A percentile compares a stretch with the other conserved stretches of the same genome.
phyloP scores from a whole-genome alignment of 495 filamentous ascomycete genomes.

The Diplogelasinospora grovesii region DNA sequence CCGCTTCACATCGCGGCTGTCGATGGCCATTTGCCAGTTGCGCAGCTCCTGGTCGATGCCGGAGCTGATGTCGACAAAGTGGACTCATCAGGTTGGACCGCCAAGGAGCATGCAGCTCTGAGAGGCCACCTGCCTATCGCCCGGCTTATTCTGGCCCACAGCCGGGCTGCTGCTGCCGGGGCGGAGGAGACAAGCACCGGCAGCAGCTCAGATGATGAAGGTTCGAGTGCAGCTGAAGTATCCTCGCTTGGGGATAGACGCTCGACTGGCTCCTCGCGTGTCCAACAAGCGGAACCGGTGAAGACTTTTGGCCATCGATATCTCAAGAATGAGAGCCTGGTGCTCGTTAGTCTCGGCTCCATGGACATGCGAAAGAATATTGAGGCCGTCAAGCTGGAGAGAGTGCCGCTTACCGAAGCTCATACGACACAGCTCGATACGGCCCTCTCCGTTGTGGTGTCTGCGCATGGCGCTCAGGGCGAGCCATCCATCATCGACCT shows the following conservation, averaged over 20 bases:
- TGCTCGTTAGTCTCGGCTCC: conserved; percentile 85
- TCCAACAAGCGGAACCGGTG: conserved; percentile 66
- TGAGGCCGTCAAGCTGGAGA: conserved; percentile 80
- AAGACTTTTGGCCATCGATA: conserved; percentile 97
- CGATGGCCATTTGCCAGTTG: conserved; percentile 69
- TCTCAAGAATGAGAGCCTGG: conserved; percentile 78
- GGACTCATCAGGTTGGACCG: conserved; percentile 90
- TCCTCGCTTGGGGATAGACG: conserved; percentile 44
- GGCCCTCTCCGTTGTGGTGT: conserved; percentile 83
- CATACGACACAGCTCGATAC: conserved; percentile 92
- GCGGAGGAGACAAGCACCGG: conserved; percentile 17
- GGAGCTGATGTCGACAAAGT: conserved; percentile 64
- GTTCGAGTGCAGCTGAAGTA: conserved; percentile 37
- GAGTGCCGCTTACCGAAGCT: conserved; percentile 76
- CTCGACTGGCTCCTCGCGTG: conserved; percentile 34
- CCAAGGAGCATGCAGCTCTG: conserved; percentile 86
- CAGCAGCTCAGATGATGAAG: conserved; percentile 25
- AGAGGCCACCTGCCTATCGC: conserved; percentile 81
- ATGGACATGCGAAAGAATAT: conserved; percentile 85
- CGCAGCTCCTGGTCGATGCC: conserved; percentile 62
- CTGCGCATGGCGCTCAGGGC: conserved; percentile 79
- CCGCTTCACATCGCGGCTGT: conserved; percentile 88
- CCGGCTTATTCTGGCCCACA: conserved; percentile 46
- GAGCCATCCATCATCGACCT: conserved; percentile 86
- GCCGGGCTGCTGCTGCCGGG: too few relatives aligned